Percentiles rank a stretch among this genome's conserved stretches.
Conservation (phyloP, 2,329 filamentous ascomycete genomes). For the Nemania abortiva region DNA sequence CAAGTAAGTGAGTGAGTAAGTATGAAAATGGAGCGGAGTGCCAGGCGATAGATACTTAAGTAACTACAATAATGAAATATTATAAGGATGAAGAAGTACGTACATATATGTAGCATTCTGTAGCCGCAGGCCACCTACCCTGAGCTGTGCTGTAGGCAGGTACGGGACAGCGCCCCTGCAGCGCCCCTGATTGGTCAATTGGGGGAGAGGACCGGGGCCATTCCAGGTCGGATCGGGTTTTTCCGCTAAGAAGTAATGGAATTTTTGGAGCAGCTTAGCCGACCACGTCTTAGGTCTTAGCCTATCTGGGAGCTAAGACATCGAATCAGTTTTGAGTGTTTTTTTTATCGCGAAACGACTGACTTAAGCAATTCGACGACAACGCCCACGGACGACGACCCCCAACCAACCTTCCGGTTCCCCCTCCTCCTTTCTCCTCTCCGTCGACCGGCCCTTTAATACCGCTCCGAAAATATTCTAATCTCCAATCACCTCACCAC, state of each 20-base stretch:
- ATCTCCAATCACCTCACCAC: slow-evolving; percentile 27
- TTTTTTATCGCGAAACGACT: slow-evolving; percentile 54
- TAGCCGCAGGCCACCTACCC: background rate
- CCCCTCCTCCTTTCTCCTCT: background rate
- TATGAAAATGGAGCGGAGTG: background rate
- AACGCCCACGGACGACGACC: slow-evolving; percentile 36
- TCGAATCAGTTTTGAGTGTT: slow-evolving; percentile 56
- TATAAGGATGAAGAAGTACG: background rate
- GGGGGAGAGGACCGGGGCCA: slow-evolving; percentile 21
- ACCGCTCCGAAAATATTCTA: slow-evolving; percentile 15
- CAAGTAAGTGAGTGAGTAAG: background rate
- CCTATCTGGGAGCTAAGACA: slow-evolving; percentile 15
- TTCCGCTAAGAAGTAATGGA: slow-evolving; percentile 45
- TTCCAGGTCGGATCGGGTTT: slow-evolving; percentile 49
- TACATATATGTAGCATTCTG: background rate
- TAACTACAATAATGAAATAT: background rate
- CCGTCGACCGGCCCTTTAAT: slow-evolving; percentile 22
- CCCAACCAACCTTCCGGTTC: slow-evolving; percentile 5
- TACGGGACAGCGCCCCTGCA: background rate
- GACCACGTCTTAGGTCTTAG: slow-evolving; percentile 24
- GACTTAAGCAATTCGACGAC: slow-evolving; percentile 46
- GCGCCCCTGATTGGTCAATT: slow-evolving; percentile 35
- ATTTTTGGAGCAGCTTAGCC: slow-evolving; percentile 46
- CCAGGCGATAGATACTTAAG: background rate
- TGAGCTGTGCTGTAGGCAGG: background rate